Evolutionary conservation across 208 protist species (phyloP).

Genomic region (Crithidia expoeki): DNA sequence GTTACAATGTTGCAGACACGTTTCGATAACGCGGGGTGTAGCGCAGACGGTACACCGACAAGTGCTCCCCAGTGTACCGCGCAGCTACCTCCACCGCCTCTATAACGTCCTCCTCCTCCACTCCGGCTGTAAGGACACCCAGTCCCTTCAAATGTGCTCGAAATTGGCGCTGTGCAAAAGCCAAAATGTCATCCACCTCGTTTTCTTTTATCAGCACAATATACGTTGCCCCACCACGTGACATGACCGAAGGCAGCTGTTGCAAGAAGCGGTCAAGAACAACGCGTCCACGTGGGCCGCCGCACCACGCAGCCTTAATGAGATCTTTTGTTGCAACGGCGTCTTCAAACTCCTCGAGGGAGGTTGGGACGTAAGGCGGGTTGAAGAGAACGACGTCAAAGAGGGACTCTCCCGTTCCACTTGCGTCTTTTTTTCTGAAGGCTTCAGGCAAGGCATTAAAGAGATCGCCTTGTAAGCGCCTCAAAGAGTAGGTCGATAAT

Average conservation of each 20-base stretch:
- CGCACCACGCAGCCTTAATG: constrained; percentile 88
- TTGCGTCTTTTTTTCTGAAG: neutral
- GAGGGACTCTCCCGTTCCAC: neutral
- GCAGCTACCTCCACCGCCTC: constrained; percentile 45
- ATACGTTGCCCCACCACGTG: constrained; percentile 53
- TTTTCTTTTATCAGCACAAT: constrained; percentile 86
- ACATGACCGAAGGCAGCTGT: constrained; percentile 57
- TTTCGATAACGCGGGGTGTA: constrained; percentile 4
- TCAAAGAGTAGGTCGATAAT: constrained; percentile 22
- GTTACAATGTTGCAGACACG: neutral
- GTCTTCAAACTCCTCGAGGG: constrained; percentile 67
- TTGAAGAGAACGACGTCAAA: constrained; percentile 90
- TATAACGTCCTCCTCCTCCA: constrained; percentile 25
- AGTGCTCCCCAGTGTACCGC: constrained; percentile 87
- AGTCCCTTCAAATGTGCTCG: constrained; percentile 14
- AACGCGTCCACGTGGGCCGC: constrained; percentile 78
- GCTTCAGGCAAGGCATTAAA: constrained; percentile 12
- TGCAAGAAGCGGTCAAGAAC: constrained; percentile 83
- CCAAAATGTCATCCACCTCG: constrained; percentile 65
- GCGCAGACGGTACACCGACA: constrained; percentile 68
- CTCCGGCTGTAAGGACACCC: neutral
- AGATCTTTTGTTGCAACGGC: constrained; percentile 56
- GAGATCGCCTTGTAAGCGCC: constrained; percentile 34
- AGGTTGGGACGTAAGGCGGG: constrained; percentile 90
- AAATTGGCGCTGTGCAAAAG: constrained; percentile 46